Percentiles rank a stretch among this genome's conserved stretches.
Conservation (phyloP, 768 basidiomycete genomes). For the Auriscalpium orientale region DNA sequence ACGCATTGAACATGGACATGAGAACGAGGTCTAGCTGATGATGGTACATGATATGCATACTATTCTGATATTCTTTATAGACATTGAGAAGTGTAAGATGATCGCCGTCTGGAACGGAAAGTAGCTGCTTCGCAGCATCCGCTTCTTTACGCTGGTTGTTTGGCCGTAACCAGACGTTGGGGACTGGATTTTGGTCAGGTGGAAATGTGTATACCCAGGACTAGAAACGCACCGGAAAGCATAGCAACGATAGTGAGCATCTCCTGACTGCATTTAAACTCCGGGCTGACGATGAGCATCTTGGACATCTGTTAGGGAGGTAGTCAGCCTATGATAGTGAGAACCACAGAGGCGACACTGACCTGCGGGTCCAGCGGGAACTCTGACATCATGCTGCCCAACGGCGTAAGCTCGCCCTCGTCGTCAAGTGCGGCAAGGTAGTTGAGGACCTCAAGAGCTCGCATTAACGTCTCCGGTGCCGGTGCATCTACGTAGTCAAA, state of each 20-base stretch:
- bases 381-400: slow-evolving; percentile 92
- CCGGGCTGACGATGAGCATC: slow-evolving; percentile 88
- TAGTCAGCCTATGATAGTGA: not conserved
- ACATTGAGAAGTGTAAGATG: slow-evolving; percentile 93
- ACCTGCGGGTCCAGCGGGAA: slow-evolving; percentile 99
- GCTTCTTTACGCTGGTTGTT: slow-evolving; percentile 84
- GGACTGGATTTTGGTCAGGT: slow-evolving; percentile 39
- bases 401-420: slow-evolving; percentile 80
- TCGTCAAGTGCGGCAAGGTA: slow-evolving; percentile 90
- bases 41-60: slow-evolving; percentile 34
- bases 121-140: slow-evolving; percentile 81
- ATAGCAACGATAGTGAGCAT: slow-evolving; percentile 93
- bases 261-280: slow-evolving; percentile 95
- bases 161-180: slow-evolving; percentile 92
- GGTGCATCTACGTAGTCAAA: slow-evolving; percentile 93
- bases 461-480: slow-evolving; percentile 94
- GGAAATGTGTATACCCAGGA: too few relatives aligned
- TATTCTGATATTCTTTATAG: slow-evolving; percentile 84
- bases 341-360: not conserved
- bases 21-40: not conserved
- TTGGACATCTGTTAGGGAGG: slow-evolving; percentile 61
- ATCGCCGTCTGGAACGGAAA: slow-evolving; percentile 93
- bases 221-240: slow-evolving; percentile 65
- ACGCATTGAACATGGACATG: not conserved
- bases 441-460: slow-evolving; percentile 89